These are phyloP conservation scores for Mikania micrantha DNA, from an alignment of 129 eudicot species.

Conservation along the genomic window DNA sequence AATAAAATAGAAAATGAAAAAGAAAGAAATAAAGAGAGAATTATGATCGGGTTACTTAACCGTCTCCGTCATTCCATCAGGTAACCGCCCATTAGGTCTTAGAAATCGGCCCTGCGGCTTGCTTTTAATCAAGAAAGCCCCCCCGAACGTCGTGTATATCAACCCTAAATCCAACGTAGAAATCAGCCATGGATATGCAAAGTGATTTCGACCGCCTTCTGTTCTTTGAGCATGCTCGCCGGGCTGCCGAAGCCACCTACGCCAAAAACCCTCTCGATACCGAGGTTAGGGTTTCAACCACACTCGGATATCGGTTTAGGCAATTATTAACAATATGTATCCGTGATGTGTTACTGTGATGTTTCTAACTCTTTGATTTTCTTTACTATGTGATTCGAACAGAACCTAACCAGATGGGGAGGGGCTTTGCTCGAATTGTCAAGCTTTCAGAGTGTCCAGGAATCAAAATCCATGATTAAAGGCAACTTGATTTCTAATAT, in stretches of 20 bases:
- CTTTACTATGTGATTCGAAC: not conserved
- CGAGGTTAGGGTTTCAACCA: conserved; percentile 40
- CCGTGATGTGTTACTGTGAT: not conserved
- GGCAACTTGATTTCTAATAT: conserved; percentile 21
- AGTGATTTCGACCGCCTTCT: conserved; percentile 76
- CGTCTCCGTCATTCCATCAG: too few species aligned
- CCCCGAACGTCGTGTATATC: not conserved
- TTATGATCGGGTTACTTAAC: too few species aligned
- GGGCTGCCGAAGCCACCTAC: conserved; percentile 59
- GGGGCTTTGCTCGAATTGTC: conserved; percentile 80
- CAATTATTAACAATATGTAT: not conserved
- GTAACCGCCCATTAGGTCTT: too few species aligned
- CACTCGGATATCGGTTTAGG: not conserved
- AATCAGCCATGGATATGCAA: conserved; percentile 40
- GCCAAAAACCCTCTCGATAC: conserved; percentile 65
- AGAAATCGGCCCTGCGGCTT: too few species aligned
- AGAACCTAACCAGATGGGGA: conserved; percentile 90
- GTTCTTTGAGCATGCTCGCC: conserved; percentile 90
- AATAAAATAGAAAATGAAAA: too few species aligned
- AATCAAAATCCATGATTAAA: conserved; percentile 60
- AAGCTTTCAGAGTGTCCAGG: conserved; percentile 45
- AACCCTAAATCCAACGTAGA: not conserved
- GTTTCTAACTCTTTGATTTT: not conserved
- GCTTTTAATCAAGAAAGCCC: not conserved
- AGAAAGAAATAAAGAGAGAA: too few species aligned